These are phyloP conservation scores for Allium fistulosum DNA, from an alignment of 106 monocot genomes.

Conservation along the genomic window DNA sequence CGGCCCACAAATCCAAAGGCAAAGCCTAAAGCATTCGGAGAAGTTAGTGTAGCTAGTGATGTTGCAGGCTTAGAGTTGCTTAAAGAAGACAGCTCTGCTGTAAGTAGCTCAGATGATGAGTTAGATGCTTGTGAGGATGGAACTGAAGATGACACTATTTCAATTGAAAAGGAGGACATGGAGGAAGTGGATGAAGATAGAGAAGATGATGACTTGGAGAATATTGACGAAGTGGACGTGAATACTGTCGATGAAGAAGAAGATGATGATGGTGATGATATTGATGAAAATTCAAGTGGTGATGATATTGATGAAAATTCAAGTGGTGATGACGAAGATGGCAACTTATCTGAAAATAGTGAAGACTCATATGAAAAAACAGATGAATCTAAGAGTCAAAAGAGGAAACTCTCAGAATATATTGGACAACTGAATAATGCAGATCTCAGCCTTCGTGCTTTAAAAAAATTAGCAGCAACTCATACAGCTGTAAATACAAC, in stretches of 20 bases:
- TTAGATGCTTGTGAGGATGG: constrained; percentile 18
- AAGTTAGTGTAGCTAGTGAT: constrained; percentile 52
- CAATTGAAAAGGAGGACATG: constrained; percentile 6
- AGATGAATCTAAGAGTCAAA: constrained; percentile 25
- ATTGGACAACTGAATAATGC: constrained; percentile 39
- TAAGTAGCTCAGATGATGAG: constrained; percentile 24
- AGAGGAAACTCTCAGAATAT: constrained; percentile 64
- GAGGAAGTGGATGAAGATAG: constrained; percentile 16
- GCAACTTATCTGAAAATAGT: constrained; percentile 15
- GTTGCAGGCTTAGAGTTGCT: constrained; percentile 82
- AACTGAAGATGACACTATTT: not conserved
- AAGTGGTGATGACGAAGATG: constrained; percentile 5
- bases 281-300: constrained; percentile 10
- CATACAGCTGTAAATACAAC: constrained; percentile 15
- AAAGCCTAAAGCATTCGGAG: constrained; percentile 92
- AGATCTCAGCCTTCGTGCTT: constrained; percentile 65
- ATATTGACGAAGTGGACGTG: constrained; percentile 8
- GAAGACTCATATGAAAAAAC: constrained; percentile 23
- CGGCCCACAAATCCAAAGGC: constrained; percentile 82
- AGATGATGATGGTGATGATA: constrained; percentile 18
- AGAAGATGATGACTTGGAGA: constrained; percentile 3
- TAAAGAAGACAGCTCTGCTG: constrained; percentile 19
- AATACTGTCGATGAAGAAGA: not conserved
- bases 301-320: constrained; percentile 6
- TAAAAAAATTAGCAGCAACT: constrained; percentile 63